Evolutionary conservation across 371 early-diverging fungal genomes (phyloP).

Genomic region (Dipsacomyces acuminosporus): DNA sequence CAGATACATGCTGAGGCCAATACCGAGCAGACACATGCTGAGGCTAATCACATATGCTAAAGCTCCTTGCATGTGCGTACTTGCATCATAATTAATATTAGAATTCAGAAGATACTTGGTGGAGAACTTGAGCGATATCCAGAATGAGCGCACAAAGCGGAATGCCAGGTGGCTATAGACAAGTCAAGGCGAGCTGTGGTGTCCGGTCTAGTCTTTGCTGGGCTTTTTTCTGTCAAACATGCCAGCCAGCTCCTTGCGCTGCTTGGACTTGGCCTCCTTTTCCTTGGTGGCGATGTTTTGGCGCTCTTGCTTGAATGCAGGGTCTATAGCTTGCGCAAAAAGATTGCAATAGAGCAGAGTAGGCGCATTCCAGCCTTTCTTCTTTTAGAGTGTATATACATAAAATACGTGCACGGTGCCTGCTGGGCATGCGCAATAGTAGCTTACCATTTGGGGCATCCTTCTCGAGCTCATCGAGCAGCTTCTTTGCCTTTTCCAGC

Average conservation of each 20-base stretch:
- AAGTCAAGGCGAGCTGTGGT: no score
- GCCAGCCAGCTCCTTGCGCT: slow-evolving; percentile 36
- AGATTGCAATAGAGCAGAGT: no score
- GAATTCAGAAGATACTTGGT: slow-evolving; percentile 10
- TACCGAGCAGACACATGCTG: no score
- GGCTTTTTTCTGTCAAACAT: slow-evolving; percentile 39
- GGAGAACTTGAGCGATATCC: slow-evolving; percentile 13
- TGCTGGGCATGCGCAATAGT: no score
- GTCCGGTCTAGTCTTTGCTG: neutral
- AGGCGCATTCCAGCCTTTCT: no score
- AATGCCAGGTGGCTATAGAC: slow-evolving; percentile 3
- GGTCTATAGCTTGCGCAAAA: neutral
- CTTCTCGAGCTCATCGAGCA: slow-evolving; percentile 41
- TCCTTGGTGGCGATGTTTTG: slow-evolving; percentile 26
- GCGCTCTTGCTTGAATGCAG: slow-evolving; percentile 32
- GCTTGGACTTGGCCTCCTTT: slow-evolving; percentile 32
- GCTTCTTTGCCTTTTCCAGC: slow-evolving; percentile 21
- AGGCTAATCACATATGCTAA: no score
- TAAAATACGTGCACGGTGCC: no score
- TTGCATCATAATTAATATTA: neutral
- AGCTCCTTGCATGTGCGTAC: neutral
- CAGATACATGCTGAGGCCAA: no score
- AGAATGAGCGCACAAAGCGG: neutral
- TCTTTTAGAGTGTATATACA: no score
- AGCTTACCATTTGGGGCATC: slow-evolving; percentile 11